phyloP scores from a whole-genome alignment of 176 grass and related monocot genomes.

The Lolium perenne region DNA sequence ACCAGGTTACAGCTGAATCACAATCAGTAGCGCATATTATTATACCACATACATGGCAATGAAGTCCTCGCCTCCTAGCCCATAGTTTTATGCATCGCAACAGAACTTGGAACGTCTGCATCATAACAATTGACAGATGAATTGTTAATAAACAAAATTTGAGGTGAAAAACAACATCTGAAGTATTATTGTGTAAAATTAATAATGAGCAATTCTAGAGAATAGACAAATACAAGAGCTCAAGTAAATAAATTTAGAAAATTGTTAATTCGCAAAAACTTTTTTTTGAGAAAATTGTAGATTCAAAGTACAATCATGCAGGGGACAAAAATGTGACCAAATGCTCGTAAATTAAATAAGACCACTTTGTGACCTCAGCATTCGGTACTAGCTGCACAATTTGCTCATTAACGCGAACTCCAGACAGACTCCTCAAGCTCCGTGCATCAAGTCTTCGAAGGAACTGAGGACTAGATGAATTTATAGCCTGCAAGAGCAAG shows the following conservation, averaged over 20 bases:
- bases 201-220: slow-evolving; percentile 11
- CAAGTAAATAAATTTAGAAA: background rate
- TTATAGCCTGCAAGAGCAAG: slow-evolving; percentile 57
- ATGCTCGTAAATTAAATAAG: slow-evolving; percentile 15
- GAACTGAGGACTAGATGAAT: slow-evolving; percentile 45
- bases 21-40: background rate
- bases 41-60: slow-evolving; percentile 63
- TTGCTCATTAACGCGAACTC: slow-evolving; percentile 66
- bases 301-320: slow-evolving; percentile 13
- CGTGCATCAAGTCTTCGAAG: slow-evolving; percentile 50
- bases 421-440: slow-evolving; percentile 74
- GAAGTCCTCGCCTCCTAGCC: slow-evolving; percentile 66
- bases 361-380: slow-evolving; percentile 46
- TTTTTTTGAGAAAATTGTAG: background rate
- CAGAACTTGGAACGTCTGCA: slow-evolving; percentile 69
- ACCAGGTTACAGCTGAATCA: slow-evolving; percentile 27
- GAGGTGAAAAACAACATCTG: background rate
- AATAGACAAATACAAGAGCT: background rate
- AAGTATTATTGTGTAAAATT: background rate
- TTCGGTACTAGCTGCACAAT: slow-evolving; percentile 74
- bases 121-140: slow-evolving; percentile 21
- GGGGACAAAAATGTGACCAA: background rate
- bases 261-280: background rate
- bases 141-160: slow-evolving; percentile 1
- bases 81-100: slow-evolving; percentile 74